These are phyloP conservation scores for Fusarium sp. DNA, from an alignment of 2,329 filamentous ascomycete genomes.

Conservation along the genomic window DNA sequence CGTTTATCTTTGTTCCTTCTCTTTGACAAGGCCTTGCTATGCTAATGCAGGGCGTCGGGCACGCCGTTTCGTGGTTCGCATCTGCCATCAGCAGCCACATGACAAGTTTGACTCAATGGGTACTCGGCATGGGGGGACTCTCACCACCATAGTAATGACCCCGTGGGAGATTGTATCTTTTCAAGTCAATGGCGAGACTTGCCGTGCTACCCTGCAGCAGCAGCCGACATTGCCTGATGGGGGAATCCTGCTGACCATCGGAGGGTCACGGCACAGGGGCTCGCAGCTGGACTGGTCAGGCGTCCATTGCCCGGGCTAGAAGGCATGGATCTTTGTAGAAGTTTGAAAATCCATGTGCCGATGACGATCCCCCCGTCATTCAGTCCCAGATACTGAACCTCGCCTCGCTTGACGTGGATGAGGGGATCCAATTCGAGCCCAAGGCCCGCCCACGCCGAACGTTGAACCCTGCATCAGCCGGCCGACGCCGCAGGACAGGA, in stretches of 20 bases:
- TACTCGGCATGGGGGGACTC: conserved; percentile 13
- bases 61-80: conserved; percentile 17
- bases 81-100: conserved; percentile 31
- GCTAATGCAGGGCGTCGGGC: conserved; percentile 21
- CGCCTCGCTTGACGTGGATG: conserved; percentile 14
- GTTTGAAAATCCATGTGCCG: background rate
- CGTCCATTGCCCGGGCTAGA: conserved; percentile 13
- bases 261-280: conserved; percentile 36
- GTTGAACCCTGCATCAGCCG: conserved; percentile 23
- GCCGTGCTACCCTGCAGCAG: conserved; percentile 21
- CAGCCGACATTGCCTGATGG: conserved; percentile 16
- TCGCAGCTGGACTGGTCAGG: conserved; percentile 17
- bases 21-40: background rate
- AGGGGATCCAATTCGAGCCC: conserved; percentile 8
- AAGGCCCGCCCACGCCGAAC: conserved; percentile 22
- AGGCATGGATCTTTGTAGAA: background rate
- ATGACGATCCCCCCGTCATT: background rate
- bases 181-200: conserved; percentile 27
- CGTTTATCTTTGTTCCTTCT: background rate
- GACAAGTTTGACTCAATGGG: conserved; percentile 5
- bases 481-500: background rate
- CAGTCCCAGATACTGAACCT: conserved; percentile 13
- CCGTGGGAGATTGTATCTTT: background rate
- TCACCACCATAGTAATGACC: background rate
- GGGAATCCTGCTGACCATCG: conserved; percentile 39